Evolutionary conservation across 1,284 basidiomycete species (phyloP).

Genomic region (Farysia itapuensis): DNA sequence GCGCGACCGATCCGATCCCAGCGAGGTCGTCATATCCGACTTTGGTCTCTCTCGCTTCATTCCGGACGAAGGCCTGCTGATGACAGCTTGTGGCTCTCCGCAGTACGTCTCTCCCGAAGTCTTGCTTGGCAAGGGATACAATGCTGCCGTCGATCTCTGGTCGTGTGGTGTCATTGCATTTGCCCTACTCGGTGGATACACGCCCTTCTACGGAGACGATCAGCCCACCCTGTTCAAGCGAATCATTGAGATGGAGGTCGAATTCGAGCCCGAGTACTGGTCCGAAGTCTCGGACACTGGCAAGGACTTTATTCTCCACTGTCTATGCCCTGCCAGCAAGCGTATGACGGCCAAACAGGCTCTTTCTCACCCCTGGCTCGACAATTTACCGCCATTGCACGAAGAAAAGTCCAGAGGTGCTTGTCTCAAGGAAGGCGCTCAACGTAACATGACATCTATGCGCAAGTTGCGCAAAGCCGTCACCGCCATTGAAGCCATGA

Average conservation of each 20-base stretch:
- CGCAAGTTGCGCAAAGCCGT: constrained; percentile 49
- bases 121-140: constrained; percentile 55
- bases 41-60: constrained; percentile 58
- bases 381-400: constrained; percentile 41
- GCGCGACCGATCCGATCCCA: constrained; percentile 39
- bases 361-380: constrained; percentile 54
- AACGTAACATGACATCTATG: constrained; percentile 43
- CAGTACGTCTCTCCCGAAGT: constrained; percentile 59
- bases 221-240: constrained; percentile 52
- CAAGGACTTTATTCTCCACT: constrained; percentile 56
- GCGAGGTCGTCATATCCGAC: constrained; percentile 55
- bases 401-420: constrained; percentile 40
- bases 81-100: constrained; percentile 57
- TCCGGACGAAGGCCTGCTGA: constrained; percentile 50
- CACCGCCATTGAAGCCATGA: constrained; percentile 51
- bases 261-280: constrained; percentile 57
- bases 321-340: constrained; percentile 46
- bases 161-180: constrained; percentile 58
- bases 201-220: constrained; percentile 57
- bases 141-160: constrained; percentile 55
- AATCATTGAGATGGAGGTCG: constrained; percentile 52
- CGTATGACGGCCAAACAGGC: constrained; percentile 56
- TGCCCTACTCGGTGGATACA: constrained; percentile 57
- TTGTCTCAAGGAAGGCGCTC: constrained; percentile 47
- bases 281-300: constrained; percentile 47